Evolutionary conservation across 768 basidiomycete genomes (phyloP).

Genomic region (Panaeolus cyanescens): DNA sequence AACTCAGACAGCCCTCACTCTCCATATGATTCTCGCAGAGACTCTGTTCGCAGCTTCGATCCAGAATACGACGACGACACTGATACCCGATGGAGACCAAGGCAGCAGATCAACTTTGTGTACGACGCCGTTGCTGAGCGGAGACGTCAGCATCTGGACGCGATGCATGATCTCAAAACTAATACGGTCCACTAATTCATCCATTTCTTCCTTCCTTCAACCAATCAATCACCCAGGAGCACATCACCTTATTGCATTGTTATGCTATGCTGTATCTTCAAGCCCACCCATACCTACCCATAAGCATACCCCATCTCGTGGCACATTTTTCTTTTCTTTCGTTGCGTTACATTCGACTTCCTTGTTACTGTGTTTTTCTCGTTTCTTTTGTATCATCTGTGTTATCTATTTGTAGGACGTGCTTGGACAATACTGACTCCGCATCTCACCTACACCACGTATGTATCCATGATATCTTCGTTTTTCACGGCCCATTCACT

Average conservation of each 20-base stretch:
- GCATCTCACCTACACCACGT: not conserved
- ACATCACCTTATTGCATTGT: not conserved
- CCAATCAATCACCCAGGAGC: too few relatives aligned
- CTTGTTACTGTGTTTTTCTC: not conserved
- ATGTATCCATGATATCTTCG: not conserved
- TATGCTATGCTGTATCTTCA: not conserved
- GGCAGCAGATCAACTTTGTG: slow-evolving; percentile 66
- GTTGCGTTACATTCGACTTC: too few relatives aligned
- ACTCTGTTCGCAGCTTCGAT: slow-evolving; percentile 38
- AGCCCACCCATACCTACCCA: not conserved
- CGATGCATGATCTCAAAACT: slow-evolving; percentile 37
- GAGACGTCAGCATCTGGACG: slow-evolving; percentile 57
- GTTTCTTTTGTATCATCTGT: not conserved
- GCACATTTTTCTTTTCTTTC: not conserved
- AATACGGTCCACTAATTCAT: slow-evolving; percentile 49
- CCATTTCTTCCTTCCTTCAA: not conserved
- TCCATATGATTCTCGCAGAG: slow-evolving; percentile 35
- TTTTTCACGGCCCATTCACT: too few relatives aligned
- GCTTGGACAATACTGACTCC: not conserved
- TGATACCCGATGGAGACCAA: slow-evolving; percentile 34
- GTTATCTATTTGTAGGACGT: not conserved
- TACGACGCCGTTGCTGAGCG: slow-evolving; percentile 93
- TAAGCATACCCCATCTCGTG: not conserved
- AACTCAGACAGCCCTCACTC: slow-evolving; percentile 62
- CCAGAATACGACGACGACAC: slow-evolving; percentile 54